Percentiles rank a stretch among this genome's conserved stretches.
phyloP scores from a whole-genome alignment of 164 flowering plant genomes.

The Euptelea pleiosperma region DNA sequence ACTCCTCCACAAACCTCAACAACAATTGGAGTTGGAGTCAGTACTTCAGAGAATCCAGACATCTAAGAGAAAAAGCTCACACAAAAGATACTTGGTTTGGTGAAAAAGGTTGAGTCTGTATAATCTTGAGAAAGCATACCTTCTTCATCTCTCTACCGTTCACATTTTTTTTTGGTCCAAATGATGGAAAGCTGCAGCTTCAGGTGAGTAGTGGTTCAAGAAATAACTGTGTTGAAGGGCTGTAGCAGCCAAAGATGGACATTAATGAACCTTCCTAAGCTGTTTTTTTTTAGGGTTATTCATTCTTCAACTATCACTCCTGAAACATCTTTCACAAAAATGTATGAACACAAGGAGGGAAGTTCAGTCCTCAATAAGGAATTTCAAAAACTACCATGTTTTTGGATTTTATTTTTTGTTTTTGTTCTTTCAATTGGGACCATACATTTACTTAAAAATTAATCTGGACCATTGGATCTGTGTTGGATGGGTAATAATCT shows the following conservation, averaged over 20 bases:
- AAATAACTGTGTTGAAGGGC: slow-evolving; percentile 1
- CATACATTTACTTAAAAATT: too few relatives aligned
- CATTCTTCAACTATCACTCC: slow-evolving; percentile 10
- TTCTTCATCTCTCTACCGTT: slow-evolving; percentile 3
- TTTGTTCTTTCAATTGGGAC: too few relatives aligned
- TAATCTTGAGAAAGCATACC: neutral
- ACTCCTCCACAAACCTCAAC: slow-evolving; percentile 28
- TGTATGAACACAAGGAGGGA: slow-evolving; percentile 16
- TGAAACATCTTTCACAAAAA: slow-evolving; percentile 16
- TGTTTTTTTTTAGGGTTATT: slow-evolving; percentile 8
- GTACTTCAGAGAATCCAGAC: slow-evolving; percentile 37
- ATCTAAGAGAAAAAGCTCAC: slow-evolving; percentile 13
- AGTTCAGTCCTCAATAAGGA: slow-evolving; percentile 11
- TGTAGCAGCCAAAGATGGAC: slow-evolving; percentile 21
- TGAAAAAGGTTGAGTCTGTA: slow-evolving; percentile 7
- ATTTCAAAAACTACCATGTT: neutral
- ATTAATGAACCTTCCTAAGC: slow-evolving; percentile 6
- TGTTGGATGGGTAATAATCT: too few relatives aligned
- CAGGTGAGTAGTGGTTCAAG: slow-evolving; percentile 6
- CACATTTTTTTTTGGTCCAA: slow-evolving; percentile 3
- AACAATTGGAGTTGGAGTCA: slow-evolving; percentile 32
- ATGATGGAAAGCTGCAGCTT: slow-evolving; percentile 4
- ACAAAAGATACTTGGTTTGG: slow-evolving; percentile 1
- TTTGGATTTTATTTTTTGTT: too few relatives aligned
- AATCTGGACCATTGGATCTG: too few relatives aligned